Base-by-base conservation (phyloP, 2,329 filamentous ascomycete species). In the Botrytis medusae region DNA sequence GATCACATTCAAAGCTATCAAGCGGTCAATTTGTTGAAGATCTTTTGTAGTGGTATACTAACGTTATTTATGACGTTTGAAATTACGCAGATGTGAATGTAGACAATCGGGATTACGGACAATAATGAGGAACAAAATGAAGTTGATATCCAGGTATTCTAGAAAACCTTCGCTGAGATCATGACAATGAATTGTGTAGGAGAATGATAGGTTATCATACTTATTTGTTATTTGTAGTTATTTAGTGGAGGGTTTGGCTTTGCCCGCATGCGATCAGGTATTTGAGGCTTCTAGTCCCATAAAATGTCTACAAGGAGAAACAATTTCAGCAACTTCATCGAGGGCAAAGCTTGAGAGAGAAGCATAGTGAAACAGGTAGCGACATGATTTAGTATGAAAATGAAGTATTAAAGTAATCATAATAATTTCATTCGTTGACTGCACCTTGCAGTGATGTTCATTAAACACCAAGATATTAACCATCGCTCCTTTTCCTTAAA, bases 401-500 rank as follows among this genome's bases (percentile, higher is more conserved):
- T 18, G 20, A 54, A 14, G 7, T 2, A 67, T 40, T 10, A 68
- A 29, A 25, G 18, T 37, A 40, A n/a, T 40, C n/a, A 9, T 14
- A 54, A 54, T 12, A 16, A 42, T 54, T 68, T n/a, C n/a, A 42
- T 68, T 65, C 22, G 5, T 46, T 20, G 29, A 29, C 64, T 68
- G 46, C 64, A 68, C 34, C 46, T 57, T 12, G 64, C 48, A 68
- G 46, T 68, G 6, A 32, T n/a, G 37, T 42, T 29, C n/a, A 54
- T 42, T 22, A 40, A 12, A 29, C 46, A 68, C 46, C 34, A 22
- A 22, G 5, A n/a, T 68, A 68, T 68, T 29, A 68, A 40, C 37
- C 25, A 29, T 42, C 18, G 7, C 34, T 54, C 34, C 34, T 22
- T 57, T 42, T 25, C 32, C 4, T 74, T 75, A 81, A 73, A 80